phyloP scores from a whole-genome alignment of 768 basidiomycete species.

The Dictyophora rubrovolvata region DNA sequence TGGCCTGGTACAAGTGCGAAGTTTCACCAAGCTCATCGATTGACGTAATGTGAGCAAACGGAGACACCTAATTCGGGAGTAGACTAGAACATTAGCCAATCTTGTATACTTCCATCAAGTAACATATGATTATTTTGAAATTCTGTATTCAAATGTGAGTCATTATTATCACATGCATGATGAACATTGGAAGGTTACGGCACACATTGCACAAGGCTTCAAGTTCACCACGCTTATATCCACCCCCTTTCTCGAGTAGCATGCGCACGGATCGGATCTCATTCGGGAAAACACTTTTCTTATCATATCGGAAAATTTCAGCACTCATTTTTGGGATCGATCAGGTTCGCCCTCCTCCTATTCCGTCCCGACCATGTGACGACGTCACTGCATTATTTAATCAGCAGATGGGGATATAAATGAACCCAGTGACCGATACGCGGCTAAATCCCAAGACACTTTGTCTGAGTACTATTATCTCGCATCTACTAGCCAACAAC shows the following conservation, averaged over 20 bases:
- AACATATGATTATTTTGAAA: too few relatives aligned
- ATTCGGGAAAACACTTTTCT: neutral
- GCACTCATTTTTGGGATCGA: neutral
- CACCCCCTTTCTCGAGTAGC: neutral
- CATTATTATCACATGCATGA: too few relatives aligned
- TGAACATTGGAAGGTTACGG: neutral
- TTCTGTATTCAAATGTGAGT: too few relatives aligned
- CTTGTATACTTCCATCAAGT: too few relatives aligned
- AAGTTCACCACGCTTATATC: neutral
- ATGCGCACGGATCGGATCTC: neutral
- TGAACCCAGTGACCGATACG: neutral
- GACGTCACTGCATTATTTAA: neutral
- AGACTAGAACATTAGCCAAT: too few relatives aligned
- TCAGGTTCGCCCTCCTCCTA: too few relatives aligned
- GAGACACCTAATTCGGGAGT: too few relatives aligned
- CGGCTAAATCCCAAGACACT: neutral
- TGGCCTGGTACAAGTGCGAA: too few relatives aligned
- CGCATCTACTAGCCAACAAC: neutral
- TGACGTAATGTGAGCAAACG: too few relatives aligned
- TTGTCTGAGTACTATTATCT: neutral
- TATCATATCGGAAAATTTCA: neutral
- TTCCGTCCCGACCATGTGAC: too few relatives aligned
- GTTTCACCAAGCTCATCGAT: too few relatives aligned
- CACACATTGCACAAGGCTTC: too few relatives aligned
- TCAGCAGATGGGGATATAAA: neutral